Evolutionary conservation across 192 early-diverging fungal genomes (phyloP).

Genomic region (Mortierella hygrophila): DNA sequence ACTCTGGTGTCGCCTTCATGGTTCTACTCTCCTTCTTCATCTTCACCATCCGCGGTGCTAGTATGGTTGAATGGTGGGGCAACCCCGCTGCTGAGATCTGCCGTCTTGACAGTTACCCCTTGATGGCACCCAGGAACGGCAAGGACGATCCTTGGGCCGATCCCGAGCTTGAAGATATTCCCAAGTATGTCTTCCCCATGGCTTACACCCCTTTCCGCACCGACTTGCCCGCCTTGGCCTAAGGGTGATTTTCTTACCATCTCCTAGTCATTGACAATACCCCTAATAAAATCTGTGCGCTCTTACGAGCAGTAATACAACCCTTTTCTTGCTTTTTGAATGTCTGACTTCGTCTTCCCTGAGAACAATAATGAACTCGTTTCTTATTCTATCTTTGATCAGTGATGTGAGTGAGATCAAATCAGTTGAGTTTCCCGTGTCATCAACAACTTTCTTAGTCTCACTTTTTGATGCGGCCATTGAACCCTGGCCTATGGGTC

Average conservation of each 20-base stretch:
- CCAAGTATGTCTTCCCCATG: background rate
- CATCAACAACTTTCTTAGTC: too few species aligned
- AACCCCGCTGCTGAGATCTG: constrained; percentile 20
- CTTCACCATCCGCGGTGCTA: constrained; percentile 31
- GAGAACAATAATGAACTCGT: too few species aligned
- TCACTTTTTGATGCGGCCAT: too few species aligned
- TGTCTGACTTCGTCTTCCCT: background rate
- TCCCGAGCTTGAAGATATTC: background rate
- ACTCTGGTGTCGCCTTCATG: constrained; percentile 62
- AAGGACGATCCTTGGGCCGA: background rate
- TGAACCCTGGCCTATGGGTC: too few species aligned
- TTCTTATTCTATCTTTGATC: too few species aligned
- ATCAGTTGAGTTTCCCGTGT: too few species aligned
- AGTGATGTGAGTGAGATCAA: too few species aligned
- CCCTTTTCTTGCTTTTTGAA: background rate
- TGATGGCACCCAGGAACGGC: background rate
- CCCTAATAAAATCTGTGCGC: background rate
- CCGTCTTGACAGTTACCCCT: constrained; percentile 17
- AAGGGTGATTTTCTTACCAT: background rate
- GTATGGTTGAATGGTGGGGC: constrained; percentile 30
- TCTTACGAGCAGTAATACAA: background rate
- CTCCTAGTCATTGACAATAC: background rate
- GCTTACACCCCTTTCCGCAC: background rate
- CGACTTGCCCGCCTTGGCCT: background rate
- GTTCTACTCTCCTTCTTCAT: constrained; percentile 50